Evolutionary conservation across 352 stramenopile genomes (phyloP).

Genomic region (Phytophthora pseudosyringae): DNA sequence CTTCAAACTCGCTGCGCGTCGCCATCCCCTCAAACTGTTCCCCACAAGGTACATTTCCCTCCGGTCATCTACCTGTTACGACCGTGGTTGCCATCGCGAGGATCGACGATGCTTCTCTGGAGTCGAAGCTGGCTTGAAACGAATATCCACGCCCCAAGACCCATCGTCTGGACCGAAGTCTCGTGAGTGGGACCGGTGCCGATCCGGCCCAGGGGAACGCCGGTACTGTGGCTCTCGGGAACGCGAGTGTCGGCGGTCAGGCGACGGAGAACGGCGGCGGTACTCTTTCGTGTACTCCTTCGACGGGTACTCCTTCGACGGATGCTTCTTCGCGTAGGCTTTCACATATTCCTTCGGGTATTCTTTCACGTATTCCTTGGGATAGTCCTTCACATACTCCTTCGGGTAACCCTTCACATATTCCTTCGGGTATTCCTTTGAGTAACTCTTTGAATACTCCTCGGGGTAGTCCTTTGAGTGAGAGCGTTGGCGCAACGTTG

Average conservation of each 20-base stretch:
- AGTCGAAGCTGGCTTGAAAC: constrained; percentile 15
- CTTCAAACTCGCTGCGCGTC: neutral
- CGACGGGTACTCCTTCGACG: constrained; percentile 7
- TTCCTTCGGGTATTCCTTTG: constrained; percentile 24
- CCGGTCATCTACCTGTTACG: constrained; percentile 19
- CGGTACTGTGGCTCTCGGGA: constrained; percentile 24
- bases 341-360: constrained; percentile 21
- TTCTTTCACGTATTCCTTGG: constrained; percentile 20
- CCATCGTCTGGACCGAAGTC: constrained; percentile 27
- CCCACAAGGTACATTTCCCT: neutral
- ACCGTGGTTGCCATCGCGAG: constrained; percentile 40
- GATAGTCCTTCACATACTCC: constrained; percentile 16
- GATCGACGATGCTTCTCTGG: constrained; percentile 35
- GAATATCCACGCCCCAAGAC: constrained; percentile 22
- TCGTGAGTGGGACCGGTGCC: constrained; percentile 29
- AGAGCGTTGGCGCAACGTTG: constrained; percentile 24
- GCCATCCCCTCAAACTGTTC: neutral
- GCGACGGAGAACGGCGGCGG: constrained; percentile 22
- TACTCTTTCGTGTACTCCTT: constrained; percentile 32
- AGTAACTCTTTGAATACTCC: constrained; percentile 16
- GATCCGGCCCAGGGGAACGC: constrained; percentile 29
- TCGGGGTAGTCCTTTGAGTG: constrained; percentile 29
- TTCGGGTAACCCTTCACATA: constrained; percentile 22
- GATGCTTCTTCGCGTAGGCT: constrained; percentile 15
- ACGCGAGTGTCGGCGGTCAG: constrained; percentile 28